Evolutionary conservation across 306 rosid species (phyloP), one percentile per base, ranked within the genome.

Genomic region (Arachis stenosperma): DNA sequence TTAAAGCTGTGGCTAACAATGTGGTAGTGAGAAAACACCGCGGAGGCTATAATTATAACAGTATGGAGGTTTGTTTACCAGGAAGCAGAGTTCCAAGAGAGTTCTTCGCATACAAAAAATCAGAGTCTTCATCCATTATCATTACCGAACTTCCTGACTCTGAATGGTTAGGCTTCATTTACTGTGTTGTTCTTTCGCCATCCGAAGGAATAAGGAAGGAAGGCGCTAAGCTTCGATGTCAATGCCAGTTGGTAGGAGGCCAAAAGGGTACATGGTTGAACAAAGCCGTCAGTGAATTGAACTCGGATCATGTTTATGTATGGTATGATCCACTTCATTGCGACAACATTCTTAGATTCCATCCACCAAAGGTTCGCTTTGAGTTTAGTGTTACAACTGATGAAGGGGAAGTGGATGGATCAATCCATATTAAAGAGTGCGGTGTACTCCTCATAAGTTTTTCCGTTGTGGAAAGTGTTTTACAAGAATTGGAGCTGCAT

Each of bases 261-360:
- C 3, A 6, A 33, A 51, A 8, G 33, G 4, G 3, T 22, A 22
- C 40, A 10, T 64, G 39, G 39, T 0, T 2, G 7, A 3, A 1
- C 13, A 2, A 11, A 2, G 58, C 42, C 15, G 30, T 29, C 7
- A 5, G 3, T 2, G 36, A 50, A 22, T 10, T 73, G 15, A 50
- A 51, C 3, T 61, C 61, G 4, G 69, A 62, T 47, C 57, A 72
- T 72, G 69, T 72, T 60, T 50, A 42, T 43, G 30, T 22, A 17
- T 74, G 78, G 78, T 74, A 53, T 13, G 78, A 74, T 74, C 63
- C 71, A 14, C 46, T 52, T 11, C 68, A 9, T 15, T 74, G 70
- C 27, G 70, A 63, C 17, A 17, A 13, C 39, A 64, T 64, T 44
- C 64, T 11, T 15, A 58, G 8, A 9, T 10, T 9, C 40, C 0